Conservation (phyloP, 2,329 filamentous ascomycete genomes). For the Penicillium sp. region DNA sequence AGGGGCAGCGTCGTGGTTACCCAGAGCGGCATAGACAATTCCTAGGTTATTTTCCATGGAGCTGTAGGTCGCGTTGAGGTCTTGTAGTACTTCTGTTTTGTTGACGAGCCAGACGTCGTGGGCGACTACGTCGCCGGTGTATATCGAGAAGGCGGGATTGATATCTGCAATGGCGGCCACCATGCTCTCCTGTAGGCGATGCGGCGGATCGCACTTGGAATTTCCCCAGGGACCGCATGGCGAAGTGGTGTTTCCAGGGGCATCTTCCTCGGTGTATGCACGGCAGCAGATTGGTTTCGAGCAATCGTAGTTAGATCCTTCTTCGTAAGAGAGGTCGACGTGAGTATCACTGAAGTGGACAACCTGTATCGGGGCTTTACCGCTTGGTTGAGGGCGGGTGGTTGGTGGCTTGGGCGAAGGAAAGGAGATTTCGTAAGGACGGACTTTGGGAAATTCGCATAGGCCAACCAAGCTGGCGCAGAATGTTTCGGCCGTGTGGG, state of each 20-base stretch:
- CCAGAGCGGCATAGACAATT: constrained; percentile 57
- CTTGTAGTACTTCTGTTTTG: constrained; percentile 35
- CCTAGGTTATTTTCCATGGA: constrained; percentile 50
- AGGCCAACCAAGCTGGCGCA: constrained; percentile 60
- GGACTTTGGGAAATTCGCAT: constrained; percentile 55
- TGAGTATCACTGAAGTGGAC: constrained; percentile 67
- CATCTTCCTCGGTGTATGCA: constrained; percentile 53
- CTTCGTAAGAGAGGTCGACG: constrained; percentile 59
- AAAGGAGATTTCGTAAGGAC: constrained; percentile 50
- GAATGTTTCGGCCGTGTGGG: constrained; percentile 56
- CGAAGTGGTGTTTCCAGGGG: constrained; percentile 52
- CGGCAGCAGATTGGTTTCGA: constrained; percentile 65
- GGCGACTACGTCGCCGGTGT: constrained; percentile 64
- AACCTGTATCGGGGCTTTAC: constrained; percentile 55
- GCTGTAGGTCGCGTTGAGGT: constrained; percentile 53
- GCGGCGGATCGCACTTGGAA: constrained; percentile 58
- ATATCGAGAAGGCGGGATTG: constrained; percentile 59
- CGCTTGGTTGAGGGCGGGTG: constrained; percentile 50
- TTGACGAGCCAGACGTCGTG: constrained; percentile 50
- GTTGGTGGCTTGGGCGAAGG: constrained; percentile 46
- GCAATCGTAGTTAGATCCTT: constrained; percentile 60
- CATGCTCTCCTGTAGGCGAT: constrained; percentile 60
- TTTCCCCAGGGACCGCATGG: constrained; percentile 60
- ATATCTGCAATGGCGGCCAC: constrained; percentile 45
- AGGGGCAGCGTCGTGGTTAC: constrained; percentile 63